A percentile compares a stretch with the other conserved stretches of the same genome.
These are phyloP conservation scores for Phytophthora aleatoria DNA, from an alignment of 352 stramenopile species.

Conservation along the genomic window DNA sequence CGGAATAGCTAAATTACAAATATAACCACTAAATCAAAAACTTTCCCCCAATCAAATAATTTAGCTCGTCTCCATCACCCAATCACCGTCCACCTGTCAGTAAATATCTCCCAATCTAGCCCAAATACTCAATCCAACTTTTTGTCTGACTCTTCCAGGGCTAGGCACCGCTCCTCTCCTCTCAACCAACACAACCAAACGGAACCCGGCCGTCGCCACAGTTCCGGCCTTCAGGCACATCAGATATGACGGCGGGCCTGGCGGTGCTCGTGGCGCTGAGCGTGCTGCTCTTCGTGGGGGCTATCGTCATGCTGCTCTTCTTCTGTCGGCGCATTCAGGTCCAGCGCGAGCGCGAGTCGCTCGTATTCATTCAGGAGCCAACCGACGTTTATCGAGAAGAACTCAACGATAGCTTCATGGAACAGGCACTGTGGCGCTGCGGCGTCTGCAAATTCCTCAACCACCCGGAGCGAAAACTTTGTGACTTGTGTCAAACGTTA, in stretches of 20 bases:
- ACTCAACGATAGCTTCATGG: conserved; percentile 84
- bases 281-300: conserved; percentile 48
- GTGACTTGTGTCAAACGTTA: conserved; percentile 85
- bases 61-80: neutral
- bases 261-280: conserved; percentile 47
- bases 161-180: conserved; percentile 21
- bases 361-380: conserved; percentile 60
- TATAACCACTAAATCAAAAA: neutral
- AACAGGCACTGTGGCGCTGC: conserved; percentile 86
- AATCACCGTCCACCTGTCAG: conserved; percentile 9
- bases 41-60: neutral
- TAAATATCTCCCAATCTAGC: conserved; percentile 17
- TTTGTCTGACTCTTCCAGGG: conserved; percentile 29
- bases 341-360: conserved; percentile 44
- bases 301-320: conserved; percentile 49
- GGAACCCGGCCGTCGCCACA: neutral
- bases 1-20: conserved; percentile 9
- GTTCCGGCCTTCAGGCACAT: conserved; percentile 1
- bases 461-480: conserved; percentile 77
- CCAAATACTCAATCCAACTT: conserved; percentile 13
- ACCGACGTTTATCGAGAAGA: conserved; percentile 80
- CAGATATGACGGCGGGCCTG: conserved; percentile 39
- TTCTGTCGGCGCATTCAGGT: conserved; percentile 45
- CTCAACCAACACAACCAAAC: conserved; percentile 26
- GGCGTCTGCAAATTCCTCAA: conserved; percentile 91